Evolutionary conservation across 2,329 filamentous ascomycete genomes (phyloP).

Genomic region (Aspergillus calidoustus): DNA sequence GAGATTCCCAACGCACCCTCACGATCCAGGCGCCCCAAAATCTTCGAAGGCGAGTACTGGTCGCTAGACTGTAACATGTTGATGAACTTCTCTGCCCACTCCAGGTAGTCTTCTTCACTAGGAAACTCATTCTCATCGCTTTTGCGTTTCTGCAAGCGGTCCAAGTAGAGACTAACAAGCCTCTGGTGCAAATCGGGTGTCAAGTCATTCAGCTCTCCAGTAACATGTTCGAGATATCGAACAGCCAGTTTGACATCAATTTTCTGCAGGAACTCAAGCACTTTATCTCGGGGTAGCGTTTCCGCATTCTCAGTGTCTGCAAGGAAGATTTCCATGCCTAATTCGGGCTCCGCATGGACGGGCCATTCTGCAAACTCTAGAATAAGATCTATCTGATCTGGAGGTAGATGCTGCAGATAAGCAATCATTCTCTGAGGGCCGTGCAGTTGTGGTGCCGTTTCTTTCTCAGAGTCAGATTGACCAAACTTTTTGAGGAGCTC

Average conservation of each 20-base stretch:
- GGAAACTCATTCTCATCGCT: conserved; percentile 42
- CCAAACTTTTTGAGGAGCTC: conserved; percentile 83
- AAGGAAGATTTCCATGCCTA: conserved; percentile 91
- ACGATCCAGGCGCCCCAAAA: conserved; percentile 75
- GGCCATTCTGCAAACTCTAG: conserved; percentile 93
- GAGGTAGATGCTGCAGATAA: conserved; percentile 87
- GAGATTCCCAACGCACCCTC: conserved; percentile 65
- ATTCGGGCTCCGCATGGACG: conserved; percentile 68
- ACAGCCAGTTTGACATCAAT: conserved; percentile 75
- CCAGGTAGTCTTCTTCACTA: conserved; percentile 56
- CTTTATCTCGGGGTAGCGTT: conserved; percentile 75
- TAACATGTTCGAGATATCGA: conserved; percentile 86
- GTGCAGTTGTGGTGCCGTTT: conserved; percentile 61
- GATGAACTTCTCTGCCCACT: conserved; percentile 69
- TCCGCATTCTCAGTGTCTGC: conserved; percentile 96
- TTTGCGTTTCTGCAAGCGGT: conserved; percentile 52
- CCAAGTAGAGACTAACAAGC: conserved; percentile 74
- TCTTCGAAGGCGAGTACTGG: conserved; percentile 79
- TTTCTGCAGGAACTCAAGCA: conserved; percentile 73
- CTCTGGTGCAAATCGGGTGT: conserved; percentile 87
- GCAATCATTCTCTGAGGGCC: conserved; percentile 83
- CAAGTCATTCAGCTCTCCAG: conserved; percentile 81
- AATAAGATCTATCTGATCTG: conserved; percentile 86
- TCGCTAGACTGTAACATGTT: conserved; percentile 74
- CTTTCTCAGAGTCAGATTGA: conserved; percentile 51